A percentile compares a stretch with the other conserved stretches of the same genome.
phyloP scores from a whole-genome alignment of 1,284 basidiomycete genomes.

The Trametes sp. region DNA sequence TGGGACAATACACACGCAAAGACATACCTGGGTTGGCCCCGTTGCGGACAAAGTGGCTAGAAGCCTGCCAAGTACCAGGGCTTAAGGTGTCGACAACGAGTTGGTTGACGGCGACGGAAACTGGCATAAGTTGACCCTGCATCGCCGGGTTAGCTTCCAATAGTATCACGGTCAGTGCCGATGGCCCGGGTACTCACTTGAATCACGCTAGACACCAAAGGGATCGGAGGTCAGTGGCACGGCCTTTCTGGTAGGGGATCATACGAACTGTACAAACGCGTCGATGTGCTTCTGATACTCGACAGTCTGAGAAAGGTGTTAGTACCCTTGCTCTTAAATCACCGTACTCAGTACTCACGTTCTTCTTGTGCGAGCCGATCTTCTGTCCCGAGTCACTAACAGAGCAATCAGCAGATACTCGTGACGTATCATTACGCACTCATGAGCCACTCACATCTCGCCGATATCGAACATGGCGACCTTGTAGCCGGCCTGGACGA shows the following conservation, averaged over 20 bases:
- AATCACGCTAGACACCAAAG: background rate
- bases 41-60: slow-evolving; percentile 8
- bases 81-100: slow-evolving; percentile 26
- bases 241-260: background rate
- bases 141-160: background rate
- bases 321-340: background rate
- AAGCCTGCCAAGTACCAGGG: slow-evolving; percentile 27
- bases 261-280: slow-evolving; percentile 39
- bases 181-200: background rate
- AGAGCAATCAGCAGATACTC: too few relatives aligned
- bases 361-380: slow-evolving; percentile 42
- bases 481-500: slow-evolving; percentile 36
- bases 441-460: background rate
- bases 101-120: slow-evolving; percentile 32
- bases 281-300: slow-evolving; percentile 44
- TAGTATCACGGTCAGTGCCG: background rate
- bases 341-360: slow-evolving; percentile 26
- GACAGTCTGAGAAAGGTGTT: slow-evolving; percentile 11
- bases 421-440: background rate
- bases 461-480: slow-evolving; percentile 33
- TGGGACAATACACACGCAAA: too few relatives aligned
- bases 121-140: slow-evolving; percentile 33
- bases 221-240: background rate
- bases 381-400: slow-evolving; percentile 24
- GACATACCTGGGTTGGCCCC: slow-evolving; percentile 20